Base-by-base conservation (phyloP, 1,284 basidiomycete species). In the Cryptococcus sp. region DNA sequence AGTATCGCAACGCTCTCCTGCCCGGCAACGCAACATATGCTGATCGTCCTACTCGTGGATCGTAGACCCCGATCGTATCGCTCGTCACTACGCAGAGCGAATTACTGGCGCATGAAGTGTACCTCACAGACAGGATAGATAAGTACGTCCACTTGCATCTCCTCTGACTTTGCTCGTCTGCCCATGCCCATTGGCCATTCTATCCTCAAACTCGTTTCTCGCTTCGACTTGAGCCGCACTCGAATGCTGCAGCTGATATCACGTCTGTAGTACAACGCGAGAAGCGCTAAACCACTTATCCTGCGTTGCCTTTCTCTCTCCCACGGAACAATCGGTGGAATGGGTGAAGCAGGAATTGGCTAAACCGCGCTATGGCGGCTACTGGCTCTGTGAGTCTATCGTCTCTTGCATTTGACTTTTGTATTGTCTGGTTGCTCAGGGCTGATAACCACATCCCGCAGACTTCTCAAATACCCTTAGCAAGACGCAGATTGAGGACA, bases 111-210 rank as follows among this genome's bases (percentile, higher is more conserved):
- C 92, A 98, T 69, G 93, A 99, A 75, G 91, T 99, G 20, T 99
- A 99, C 78, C 86, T 99, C 53, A 99, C 95, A 1, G 96, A 99
- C 80, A 85, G 93, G 58, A 91, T 99, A 74, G 93, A 96, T 82
- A 98, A 98, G 75, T 79, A 53, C 57, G 77, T 65, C 20, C 7
- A 53, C 57, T 76, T 65, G 20, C 7, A n/a, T 19, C 17, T 40
- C 38, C 38, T 31, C 17, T n/a, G n/a, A n/a, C n/a, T n/a, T 27
- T 15, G 19, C 23, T 40, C 17, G 10, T 13, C 4, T 15, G 22
- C 35, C 31, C 25, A 19, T 25, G n/a, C 17, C 17, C 25, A 25
- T 25, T n/a, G n/a, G 16, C 42, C 27, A n/a, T 31, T 13, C 23
- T 13, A 3, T 42, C 7, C 41, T 42, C 41, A 42, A 42, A 3